These are phyloP conservation scores for Flueggea neowawraea DNA, from an alignment of 441 rosid species.

Conservation along the genomic window DNA sequence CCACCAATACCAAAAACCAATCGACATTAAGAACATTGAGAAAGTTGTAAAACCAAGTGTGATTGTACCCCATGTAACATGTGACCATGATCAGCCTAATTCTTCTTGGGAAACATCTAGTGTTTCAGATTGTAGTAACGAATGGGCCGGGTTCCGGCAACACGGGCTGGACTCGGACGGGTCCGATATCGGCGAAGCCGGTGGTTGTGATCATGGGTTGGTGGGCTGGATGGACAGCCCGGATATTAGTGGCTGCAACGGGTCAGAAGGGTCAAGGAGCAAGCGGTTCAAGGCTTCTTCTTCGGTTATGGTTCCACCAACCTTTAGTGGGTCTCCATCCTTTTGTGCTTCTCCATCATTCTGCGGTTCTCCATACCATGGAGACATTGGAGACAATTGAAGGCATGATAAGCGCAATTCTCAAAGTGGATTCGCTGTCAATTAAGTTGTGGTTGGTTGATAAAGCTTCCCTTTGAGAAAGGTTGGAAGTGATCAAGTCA, in stretches of 20 bases:
- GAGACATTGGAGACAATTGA: constrained; percentile 1
- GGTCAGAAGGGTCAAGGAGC: constrained; percentile 39
- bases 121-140: constrained; percentile 50
- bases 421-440: too few species aligned
- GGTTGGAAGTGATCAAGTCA: too few species aligned
- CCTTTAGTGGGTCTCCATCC: constrained; percentile 37
- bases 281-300: constrained; percentile 71
- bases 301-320: constrained; percentile 59
- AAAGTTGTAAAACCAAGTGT: constrained; percentile 66
- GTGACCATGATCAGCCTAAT: constrained; percentile 10
- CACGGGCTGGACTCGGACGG: constrained; percentile 55
- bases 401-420: too few species aligned
- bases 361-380: constrained; percentile 21
- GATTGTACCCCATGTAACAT: constrained; percentile 33
- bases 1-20: constrained; percentile 30
- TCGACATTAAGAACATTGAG: constrained; percentile 44
- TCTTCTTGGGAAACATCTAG: constrained; percentile 51
- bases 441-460: too few species aligned
- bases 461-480: too few species aligned
- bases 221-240: constrained; percentile 50
- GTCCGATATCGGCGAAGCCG: constrained; percentile 38
- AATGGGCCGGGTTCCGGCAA: constrained; percentile 48
- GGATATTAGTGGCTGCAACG: constrained; percentile 22
- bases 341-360: constrained; percentile 34
- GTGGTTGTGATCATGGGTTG: constrained; percentile 20